phyloP scores from a whole-genome alignment of 768 basidiomycete genomes.

The Agaricus blazei region DNA sequence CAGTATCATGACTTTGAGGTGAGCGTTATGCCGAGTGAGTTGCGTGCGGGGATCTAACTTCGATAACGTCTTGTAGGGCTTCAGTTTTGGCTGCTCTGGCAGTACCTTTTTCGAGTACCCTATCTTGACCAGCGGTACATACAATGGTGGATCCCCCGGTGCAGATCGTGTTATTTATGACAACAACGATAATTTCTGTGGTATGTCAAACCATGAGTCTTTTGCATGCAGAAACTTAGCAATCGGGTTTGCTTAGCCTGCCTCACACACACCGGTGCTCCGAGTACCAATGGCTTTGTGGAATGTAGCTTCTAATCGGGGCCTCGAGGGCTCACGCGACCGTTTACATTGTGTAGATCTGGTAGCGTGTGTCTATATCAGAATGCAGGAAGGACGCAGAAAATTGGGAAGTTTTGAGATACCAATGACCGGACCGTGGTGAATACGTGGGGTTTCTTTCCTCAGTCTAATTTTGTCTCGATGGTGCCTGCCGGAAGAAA shows the following conservation, averaged over 20 bases:
- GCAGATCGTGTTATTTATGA: conserved; percentile 27
- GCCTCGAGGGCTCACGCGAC: no score
- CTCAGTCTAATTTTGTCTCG: no score
- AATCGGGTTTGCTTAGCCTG: conserved; percentile 15
- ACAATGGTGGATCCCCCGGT: conserved; percentile 22
- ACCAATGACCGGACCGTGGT: no score
- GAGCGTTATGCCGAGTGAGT: not conserved
- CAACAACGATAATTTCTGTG: conserved; percentile 18
- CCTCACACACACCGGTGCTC: conserved; percentile 23
- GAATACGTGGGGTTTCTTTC: no score
- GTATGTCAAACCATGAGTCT: conserved; percentile 11
- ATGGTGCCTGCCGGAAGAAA: no score
- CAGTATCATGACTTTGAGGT: conserved; percentile 22
- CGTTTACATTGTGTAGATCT: no score
- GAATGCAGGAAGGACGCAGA: no score
- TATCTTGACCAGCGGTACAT: conserved; percentile 16
- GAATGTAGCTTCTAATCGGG: conserved; percentile 12
- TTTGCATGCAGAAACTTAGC: not conserved
- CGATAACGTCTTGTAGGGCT: conserved; percentile 14
- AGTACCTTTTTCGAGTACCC: conserved; percentile 23
- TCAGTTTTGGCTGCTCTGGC: conserved; percentile 19
- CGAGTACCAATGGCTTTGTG: conserved; percentile 20
- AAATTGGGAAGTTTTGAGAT: no score
- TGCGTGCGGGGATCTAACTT: not conserved
- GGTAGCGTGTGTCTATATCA: no score